A percentile compares a stretch with the other conserved stretches of the same genome.
These are phyloP conservation scores for Pestalotiopsis sp. DNA, from an alignment of 2,329 filamentous ascomycete genomes.

Conservation along the genomic window DNA sequence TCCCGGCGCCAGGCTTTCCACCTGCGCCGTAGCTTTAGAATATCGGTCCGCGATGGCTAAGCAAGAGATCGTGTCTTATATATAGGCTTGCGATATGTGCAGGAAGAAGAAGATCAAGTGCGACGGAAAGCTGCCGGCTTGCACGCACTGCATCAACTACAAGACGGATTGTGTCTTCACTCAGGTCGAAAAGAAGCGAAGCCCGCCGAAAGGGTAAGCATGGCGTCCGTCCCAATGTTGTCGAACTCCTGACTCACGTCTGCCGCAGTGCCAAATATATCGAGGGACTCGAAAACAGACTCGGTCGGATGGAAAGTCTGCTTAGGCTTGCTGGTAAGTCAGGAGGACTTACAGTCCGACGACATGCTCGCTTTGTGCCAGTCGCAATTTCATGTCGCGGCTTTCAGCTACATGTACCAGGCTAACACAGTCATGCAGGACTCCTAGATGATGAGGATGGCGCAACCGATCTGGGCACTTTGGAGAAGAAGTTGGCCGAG, in stretches of 20 bases:
- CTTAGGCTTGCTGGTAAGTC: constrained; percentile 74
- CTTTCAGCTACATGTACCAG: neutral
- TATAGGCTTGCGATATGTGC: constrained; percentile 93
- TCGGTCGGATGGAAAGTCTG: constrained; percentile 94
- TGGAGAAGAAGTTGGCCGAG: constrained; percentile 76
- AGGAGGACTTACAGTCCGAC: neutral
- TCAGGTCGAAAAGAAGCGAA: constrained; percentile 97
- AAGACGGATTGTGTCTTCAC: constrained; percentile 98
- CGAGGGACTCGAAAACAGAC: constrained; percentile 89
- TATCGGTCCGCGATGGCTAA: constrained; percentile 16
- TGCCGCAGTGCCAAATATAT: constrained; percentile 86
- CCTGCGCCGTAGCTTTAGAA: neutral
- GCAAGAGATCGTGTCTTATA: neutral
- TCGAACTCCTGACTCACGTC: neutral
- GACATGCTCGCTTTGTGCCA: neutral
- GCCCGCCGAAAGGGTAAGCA: constrained; percentile 88
- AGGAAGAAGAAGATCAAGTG: constrained; percentile 98
- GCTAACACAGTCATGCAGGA: constrained; percentile 46
- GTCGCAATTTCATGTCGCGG: neutral
- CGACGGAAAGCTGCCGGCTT: constrained; percentile 92
- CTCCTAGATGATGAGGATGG: constrained; percentile 85
- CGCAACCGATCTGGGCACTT: constrained; percentile 81
- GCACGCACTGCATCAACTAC: constrained; percentile 95
- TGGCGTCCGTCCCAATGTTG: constrained; percentile 11
- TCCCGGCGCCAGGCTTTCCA: neutral